Base-by-base conservation (phyloP, 768 basidiomycete species). In the Tubosaeta brunneosetosa region DNA sequence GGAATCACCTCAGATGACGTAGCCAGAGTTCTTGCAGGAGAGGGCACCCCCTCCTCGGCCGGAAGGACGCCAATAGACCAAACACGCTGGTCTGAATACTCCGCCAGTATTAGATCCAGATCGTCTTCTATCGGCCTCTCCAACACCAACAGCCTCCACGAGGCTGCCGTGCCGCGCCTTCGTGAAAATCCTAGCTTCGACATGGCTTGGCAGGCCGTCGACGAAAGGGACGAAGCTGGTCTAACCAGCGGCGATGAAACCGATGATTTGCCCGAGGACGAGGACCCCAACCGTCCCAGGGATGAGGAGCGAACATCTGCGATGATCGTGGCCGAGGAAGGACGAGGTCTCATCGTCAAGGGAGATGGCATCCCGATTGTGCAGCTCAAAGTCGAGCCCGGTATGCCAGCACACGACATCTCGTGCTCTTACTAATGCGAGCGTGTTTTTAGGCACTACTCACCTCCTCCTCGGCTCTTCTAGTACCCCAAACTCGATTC, bases 401-500 rank as follows among this genome's bases (percentile, higher is more conserved):
- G 93, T 94, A 65, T 61, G 85, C 59, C 22, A 2, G 36, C 31
- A 14, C 32, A 29, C 17, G 34, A 17, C 29, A 27, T 44, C 11
- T 45, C 6, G 1, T 3, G 8, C 14, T 10, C 27, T 51, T 19
- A 5, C 49, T 59, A 41, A 65, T 31, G 12, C 32, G 12, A 13
- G 9, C 8, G 22, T 45, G 26, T 19, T 6, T 44, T 51, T 52
- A 97, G 95, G 87, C 16, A 93, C 93, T 17, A 99, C 95, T 0
- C 95, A 99, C 77, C 79, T 99, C 44, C 78, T 97, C 29, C 81
- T 99, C 37, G 85, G 89, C n/a, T 85, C 85, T 17, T 88, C 86
- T 2, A 76, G 71, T 53, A 89, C 85, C 3, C 90, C 88, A 34
- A 89, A 85, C 61, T 82, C 80, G 47, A 80, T 97, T 51, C 86